These are phyloP conservation scores for Gaultheria prostrata DNA, from an alignment of 148 eudicot genomes.

Conservation along the genomic window DNA sequence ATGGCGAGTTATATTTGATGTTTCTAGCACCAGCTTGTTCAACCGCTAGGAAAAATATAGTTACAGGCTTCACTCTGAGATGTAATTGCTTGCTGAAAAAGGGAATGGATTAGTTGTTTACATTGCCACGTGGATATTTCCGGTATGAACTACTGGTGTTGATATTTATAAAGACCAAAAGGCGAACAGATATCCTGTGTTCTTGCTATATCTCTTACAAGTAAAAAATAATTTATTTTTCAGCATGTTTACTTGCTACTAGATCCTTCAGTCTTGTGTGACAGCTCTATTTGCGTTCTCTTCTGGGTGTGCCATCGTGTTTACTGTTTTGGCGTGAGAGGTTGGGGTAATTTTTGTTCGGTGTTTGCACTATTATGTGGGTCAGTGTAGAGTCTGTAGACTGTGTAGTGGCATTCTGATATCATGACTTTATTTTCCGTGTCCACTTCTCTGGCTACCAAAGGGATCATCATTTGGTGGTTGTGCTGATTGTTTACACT, in stretches of 20 bases:
- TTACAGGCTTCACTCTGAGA: not conserved
- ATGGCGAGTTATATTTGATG: not conserved
- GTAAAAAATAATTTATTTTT: not conserved
- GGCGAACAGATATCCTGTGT: not conserved
- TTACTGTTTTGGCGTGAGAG: not conserved
- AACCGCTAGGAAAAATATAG: not conserved
- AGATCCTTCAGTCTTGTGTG: not conserved
- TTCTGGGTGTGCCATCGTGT: not conserved
- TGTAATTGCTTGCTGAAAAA: not conserved
- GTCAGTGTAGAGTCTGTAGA: not conserved
- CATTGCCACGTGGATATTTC: not conserved
- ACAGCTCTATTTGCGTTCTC: not conserved
- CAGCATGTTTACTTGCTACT: not conserved
- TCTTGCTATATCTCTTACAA: not conserved
- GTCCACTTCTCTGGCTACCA: not conserved
- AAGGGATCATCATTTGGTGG: not conserved
- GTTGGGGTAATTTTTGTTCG: not conserved
- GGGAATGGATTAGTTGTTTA: not conserved
- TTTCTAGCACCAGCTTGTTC: not conserved
- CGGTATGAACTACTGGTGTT: not conserved
- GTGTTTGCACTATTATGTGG: not conserved
- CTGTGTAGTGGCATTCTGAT: not conserved
- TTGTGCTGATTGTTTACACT: not conserved
- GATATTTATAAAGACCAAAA: not conserved
- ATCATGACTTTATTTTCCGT: not conserved